phyloP scores from a whole-genome alignment of 768 basidiomycete species.

The Tricholoma flavovirens region DNA sequence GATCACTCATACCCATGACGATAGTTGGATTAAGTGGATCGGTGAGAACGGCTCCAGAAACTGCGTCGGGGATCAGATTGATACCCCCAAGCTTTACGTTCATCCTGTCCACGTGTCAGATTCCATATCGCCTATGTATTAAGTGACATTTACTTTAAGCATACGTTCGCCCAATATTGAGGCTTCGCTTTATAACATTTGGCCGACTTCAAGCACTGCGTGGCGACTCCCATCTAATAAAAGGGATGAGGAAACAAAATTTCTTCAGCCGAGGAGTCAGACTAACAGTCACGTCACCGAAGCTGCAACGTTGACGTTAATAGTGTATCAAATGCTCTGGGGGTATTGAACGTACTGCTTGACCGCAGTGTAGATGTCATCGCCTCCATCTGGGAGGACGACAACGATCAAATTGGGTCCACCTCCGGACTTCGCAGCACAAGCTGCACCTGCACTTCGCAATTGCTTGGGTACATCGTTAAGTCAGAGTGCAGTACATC shows the following conservation, averaged over 20 bases:
- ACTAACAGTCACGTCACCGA: slow-evolving; percentile 48
- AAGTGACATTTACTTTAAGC: slow-evolving; percentile 56
- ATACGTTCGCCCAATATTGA: slow-evolving; percentile 81
- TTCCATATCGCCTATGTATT: background rate
- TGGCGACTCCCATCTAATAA: slow-evolving; percentile 64
- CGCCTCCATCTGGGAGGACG: slow-evolving; percentile 64
- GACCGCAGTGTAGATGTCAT: slow-evolving; percentile 70
- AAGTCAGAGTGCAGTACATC: background rate
- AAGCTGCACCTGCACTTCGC: slow-evolving; percentile 41
- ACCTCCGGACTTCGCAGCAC: slow-evolving; percentile 28
- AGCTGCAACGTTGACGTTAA: slow-evolving; percentile 19
- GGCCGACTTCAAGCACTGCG: slow-evolving; percentile 66
- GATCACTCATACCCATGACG: slow-evolving; percentile 52
- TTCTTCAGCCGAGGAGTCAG: background rate
- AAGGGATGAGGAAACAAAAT: background rate
- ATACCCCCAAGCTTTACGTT: slow-evolving; percentile 84
- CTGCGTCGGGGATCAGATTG: slow-evolving; percentile 65
- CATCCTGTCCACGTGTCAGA: slow-evolving; percentile 37
- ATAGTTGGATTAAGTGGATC: slow-evolving; percentile 71
- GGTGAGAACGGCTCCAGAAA: slow-evolving; percentile 48
- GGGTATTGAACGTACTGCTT: slow-evolving; percentile 57
- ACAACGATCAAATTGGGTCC: slow-evolving; percentile 59
- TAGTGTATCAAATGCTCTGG: background rate
- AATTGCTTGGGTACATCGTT: slow-evolving; percentile 31
- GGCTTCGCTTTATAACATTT: slow-evolving; percentile 62